Base-by-base conservation (phyloP, 768 basidiomycete genomes). In the Amyloporia xantha region DNA sequence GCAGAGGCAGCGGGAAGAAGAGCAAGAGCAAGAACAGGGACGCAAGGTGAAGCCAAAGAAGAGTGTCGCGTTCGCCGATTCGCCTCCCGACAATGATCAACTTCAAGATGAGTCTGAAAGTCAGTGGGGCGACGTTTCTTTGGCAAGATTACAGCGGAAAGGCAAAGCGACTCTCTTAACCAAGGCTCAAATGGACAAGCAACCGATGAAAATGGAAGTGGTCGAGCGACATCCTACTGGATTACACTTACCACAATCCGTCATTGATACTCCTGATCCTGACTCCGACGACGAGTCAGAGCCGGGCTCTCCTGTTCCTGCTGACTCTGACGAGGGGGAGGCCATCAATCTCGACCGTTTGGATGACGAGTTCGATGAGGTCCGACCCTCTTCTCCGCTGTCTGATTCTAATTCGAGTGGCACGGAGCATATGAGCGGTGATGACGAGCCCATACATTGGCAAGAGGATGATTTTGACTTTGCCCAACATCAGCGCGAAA, bases 261-360 rank as follows among this genome's bases (percentile, higher is more conserved):
- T 60, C 28, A 44, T 51, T 17, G 52, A 39, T 25, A 41, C 44
- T 10, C 20, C 37, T 26, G 56, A 59, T 35, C 58, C 57, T 20
- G 85, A 88, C 62, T 86, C 85, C 1, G 84, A 86, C 57, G 86
- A 86, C 52, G 85, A 88, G 59, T 81, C 83, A 3, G 68, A 60
- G 6, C 66, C 69, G 12, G 68, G 66, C 13, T 58, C 66, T 2
- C 38, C 61, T 6, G 50, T 46, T 19, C 54, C 60, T 10, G 56
- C 59, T 19, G 68, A 74, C 50, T 66, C 68, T 20, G 65, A 67
- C 47, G 55, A 61, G 24, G 66, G 60, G 28, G 59, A 66, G 11
- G 53, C 57, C 45, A 56, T 59, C 43, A 30, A 54, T 15, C 60
- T 56, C 4, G 56, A 60, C 39, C 35, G 26, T 6, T 44, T 47